phyloP scores from a whole-genome alignment of 1,139 yeast genomes.

The Ashbya aceris region DNA sequence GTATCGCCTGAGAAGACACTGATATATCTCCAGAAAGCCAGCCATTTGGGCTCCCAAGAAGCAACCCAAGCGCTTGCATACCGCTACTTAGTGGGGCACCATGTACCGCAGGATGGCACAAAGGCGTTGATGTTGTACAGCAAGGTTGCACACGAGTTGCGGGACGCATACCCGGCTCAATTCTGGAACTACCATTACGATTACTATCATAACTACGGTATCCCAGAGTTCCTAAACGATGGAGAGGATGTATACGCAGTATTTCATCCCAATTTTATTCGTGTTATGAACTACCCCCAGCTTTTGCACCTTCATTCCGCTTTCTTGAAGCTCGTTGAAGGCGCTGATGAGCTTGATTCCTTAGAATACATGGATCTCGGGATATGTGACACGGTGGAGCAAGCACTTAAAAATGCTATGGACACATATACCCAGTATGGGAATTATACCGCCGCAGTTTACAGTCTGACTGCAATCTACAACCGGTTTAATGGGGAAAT shows the following conservation, averaged over 20 bases:
- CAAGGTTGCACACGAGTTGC: slow-evolving; percentile 41
- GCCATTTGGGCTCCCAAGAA: slow-evolving; percentile 53
- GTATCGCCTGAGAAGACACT: slow-evolving; percentile 57
- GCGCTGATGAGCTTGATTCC: too few relatives aligned
- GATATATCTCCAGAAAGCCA: slow-evolving; percentile 62
- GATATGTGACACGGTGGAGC: too few relatives aligned
- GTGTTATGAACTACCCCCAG: too few relatives aligned
- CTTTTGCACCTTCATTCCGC: too few relatives aligned
- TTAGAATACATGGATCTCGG: too few relatives aligned
- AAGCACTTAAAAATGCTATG: too few relatives aligned
- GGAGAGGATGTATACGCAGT: too few relatives aligned
- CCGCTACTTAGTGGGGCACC: slow-evolving; percentile 53
- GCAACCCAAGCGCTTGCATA: slow-evolving; percentile 72
- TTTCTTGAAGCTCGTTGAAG: too few relatives aligned
- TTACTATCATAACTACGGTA: too few relatives aligned
- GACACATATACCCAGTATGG: neutral
- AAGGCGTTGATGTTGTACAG: slow-evolving; percentile 55
- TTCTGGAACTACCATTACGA: too few relatives aligned
- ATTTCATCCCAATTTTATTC: too few relatives aligned
- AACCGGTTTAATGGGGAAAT: neutral
- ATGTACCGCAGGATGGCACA: slow-evolving; percentile 46
- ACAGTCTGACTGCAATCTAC: neutral
- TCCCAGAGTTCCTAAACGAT: too few relatives aligned
- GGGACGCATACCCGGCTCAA: slow-evolving; percentile 27
- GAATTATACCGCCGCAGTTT: neutral